Evolutionary conservation across 2,329 filamentous ascomycete species (phyloP).

Genomic region (Verticillium tricorpus): DNA sequence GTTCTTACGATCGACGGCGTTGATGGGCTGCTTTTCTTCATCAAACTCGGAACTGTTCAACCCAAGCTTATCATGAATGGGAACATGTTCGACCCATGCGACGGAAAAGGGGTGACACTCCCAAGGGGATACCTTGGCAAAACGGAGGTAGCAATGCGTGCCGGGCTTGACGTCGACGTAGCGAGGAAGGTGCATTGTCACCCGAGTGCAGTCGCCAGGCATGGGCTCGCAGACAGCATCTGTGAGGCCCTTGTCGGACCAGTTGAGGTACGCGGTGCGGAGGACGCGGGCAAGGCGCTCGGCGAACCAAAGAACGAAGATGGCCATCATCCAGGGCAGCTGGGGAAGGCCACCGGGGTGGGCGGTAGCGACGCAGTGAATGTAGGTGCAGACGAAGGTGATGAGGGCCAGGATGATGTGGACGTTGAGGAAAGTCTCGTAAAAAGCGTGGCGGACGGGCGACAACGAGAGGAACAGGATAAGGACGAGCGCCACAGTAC

Average conservation of each 20-base stretch:
- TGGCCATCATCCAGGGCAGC: slow-evolving; percentile 67
- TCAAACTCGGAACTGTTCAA: slow-evolving; percentile 17
- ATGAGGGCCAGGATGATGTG: slow-evolving; percentile 74
- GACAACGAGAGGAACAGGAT: slow-evolving; percentile 70
- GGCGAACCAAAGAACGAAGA: slow-evolving; percentile 70
- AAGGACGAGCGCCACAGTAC: slow-evolving; percentile 55
- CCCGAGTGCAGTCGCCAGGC: slow-evolving; percentile 64
- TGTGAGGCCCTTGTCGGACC: slow-evolving; percentile 53
- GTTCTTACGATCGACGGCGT: slow-evolving; percentile 33
- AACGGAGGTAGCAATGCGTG: slow-evolving; percentile 71
- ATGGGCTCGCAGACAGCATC: slow-evolving; percentile 63
- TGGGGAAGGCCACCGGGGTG: slow-evolving; percentile 65
- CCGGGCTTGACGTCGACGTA: slow-evolving; percentile 64
- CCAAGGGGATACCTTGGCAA: slow-evolving; percentile 61
- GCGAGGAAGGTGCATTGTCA: slow-evolving; percentile 65
- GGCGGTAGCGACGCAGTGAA: slow-evolving; percentile 67
- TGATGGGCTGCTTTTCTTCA: slow-evolving; percentile 31
- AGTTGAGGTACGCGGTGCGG: slow-evolving; percentile 63
- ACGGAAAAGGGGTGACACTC: slow-evolving; percentile 77
- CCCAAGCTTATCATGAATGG: slow-evolving; percentile 32
- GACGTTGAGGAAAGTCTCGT: slow-evolving; percentile 88
- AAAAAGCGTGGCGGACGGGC: slow-evolving; percentile 86
- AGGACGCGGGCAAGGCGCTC: slow-evolving; percentile 64
- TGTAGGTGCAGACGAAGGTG: slow-evolving; percentile 66
- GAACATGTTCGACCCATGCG: slow-evolving; percentile 62